These are phyloP conservation scores for Phytopythium kandeliae DNA, from an alignment of 352 stramenopile species.

Conservation along the genomic window DNA sequence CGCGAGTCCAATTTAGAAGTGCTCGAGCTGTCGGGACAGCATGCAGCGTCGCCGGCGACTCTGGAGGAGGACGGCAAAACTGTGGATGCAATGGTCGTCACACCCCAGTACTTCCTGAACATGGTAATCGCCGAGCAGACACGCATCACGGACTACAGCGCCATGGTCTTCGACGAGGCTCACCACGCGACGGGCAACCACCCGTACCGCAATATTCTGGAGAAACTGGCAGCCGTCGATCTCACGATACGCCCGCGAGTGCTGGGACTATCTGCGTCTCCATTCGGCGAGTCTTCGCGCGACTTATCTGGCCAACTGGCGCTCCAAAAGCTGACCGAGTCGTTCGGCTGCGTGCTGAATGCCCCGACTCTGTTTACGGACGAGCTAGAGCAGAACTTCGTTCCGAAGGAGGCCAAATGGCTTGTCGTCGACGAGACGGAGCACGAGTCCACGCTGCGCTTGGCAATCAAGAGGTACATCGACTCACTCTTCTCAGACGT, in stretches of 20 bases:
- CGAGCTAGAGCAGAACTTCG: slow-evolving; percentile 37
- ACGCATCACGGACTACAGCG: slow-evolving; percentile 46
- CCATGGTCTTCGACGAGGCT: slow-evolving; percentile 79
- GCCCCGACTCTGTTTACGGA: slow-evolving; percentile 48
- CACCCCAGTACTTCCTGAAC: slow-evolving; percentile 68
- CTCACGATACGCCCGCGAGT: slow-evolving; percentile 31
- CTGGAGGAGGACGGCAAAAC: slow-evolving; percentile 16
- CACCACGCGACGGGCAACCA: slow-evolving; percentile 64
- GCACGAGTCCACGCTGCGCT: slow-evolving; percentile 27
- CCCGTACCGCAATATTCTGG: slow-evolving; percentile 55
- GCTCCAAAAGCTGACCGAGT: slow-evolving; percentile 31
- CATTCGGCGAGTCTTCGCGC: slow-evolving; percentile 53
- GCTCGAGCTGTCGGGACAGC: slow-evolving; percentile 50
- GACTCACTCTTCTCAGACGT: slow-evolving; percentile 32
- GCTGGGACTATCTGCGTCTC: slow-evolving; percentile 63
- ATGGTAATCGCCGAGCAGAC: slow-evolving; percentile 31
- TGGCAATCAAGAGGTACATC: slow-evolving; percentile 39
- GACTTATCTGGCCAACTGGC: slow-evolving; percentile 24
- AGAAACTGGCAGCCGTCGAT: slow-evolving; percentile 25
- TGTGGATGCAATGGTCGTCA: slow-evolving; percentile 49
- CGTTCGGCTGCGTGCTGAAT: slow-evolving; percentile 52
- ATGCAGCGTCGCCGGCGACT: slow-evolving; percentile 10
- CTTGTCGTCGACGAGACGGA: slow-evolving; percentile 32
- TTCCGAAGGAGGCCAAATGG: slow-evolving; percentile 60
- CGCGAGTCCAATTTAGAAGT: slow-evolving; percentile 57